Conservation (phyloP, 148 eudicot species). For the Diospyros kaki region DNA sequence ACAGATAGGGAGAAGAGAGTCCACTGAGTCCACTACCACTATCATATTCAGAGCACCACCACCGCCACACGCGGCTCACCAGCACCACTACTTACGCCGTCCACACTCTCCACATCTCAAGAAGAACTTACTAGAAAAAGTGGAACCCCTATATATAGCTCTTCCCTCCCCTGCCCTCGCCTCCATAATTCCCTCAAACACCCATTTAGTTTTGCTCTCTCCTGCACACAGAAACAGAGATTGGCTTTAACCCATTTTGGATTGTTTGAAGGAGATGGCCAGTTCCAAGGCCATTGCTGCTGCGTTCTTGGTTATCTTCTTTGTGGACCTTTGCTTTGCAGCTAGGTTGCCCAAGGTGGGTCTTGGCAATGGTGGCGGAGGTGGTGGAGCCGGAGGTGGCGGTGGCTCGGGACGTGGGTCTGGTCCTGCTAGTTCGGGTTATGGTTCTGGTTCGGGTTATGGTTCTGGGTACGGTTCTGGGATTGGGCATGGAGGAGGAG, state of each 20-base stretch:
- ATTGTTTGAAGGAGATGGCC: conserved; percentile 7
- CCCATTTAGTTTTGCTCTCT: too few species aligned
- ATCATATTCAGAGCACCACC: background rate
- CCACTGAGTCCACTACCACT: background rate
- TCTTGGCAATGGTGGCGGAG: conserved; percentile 2
- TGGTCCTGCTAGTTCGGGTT: conserved; percentile 19
- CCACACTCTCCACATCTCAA: background rate
- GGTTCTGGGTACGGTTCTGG: conserved; percentile 29
- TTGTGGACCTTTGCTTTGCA: conserved; percentile 26
- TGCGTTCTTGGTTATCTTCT: conserved; percentile 23
- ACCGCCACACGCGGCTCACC: background rate
- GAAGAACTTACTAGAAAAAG: background rate
- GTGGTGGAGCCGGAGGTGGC: conserved; percentile 7
- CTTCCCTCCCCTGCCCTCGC: background rate
- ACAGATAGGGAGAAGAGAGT: too few species aligned
- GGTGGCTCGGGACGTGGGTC: conserved; percentile 19
- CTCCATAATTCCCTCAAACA: background rate
- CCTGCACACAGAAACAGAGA: background rate
- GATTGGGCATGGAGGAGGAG: conserved; percentile 11
- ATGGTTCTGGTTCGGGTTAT: conserved; percentile 24
- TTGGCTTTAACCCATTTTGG: background rate
- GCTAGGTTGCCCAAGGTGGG: conserved; percentile 21
- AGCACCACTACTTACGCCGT: background rate
- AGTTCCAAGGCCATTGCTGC: conserved; percentile 15
- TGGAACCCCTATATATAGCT: background rate